Evolutionary conservation across 2,329 filamentous ascomycete genomes (phyloP).

Genomic region (Elsinoe arachidis): DNA sequence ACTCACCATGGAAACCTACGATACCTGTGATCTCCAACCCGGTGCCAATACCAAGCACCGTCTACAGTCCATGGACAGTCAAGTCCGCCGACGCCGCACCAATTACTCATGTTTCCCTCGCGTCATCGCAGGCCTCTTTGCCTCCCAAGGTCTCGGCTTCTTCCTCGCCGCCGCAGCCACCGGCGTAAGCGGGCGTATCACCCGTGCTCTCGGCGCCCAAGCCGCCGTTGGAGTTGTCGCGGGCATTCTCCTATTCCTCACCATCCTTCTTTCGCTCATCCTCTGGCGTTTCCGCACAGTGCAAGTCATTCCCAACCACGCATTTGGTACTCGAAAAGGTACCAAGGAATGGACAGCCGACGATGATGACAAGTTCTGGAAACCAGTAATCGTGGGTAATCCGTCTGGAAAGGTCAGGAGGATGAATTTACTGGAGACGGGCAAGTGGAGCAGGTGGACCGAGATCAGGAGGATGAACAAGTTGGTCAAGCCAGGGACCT

Average conservation of each 20-base stretch:
- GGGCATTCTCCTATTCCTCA: slow-evolving; percentile 56
- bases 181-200: slow-evolving; percentile 58
- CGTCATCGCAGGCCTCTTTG: slow-evolving; percentile 61
- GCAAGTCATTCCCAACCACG: slow-evolving; percentile 58
- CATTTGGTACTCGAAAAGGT: slow-evolving; percentile 45
- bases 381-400: slow-evolving; percentile 62
- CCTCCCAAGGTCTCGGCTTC: slow-evolving; percentile 62
- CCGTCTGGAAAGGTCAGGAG: slow-evolving; percentile 59
- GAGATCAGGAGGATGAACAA: slow-evolving; percentile 53
- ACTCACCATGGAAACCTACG: slow-evolving; percentile 71
- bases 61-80: slow-evolving; percentile 36
- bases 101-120: slow-evolving; percentile 72
- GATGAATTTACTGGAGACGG: slow-evolving; percentile 64
- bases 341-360: slow-evolving; percentile 32
- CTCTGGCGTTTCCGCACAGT: slow-evolving; percentile 58
- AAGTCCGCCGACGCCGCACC: slow-evolving; percentile 43
- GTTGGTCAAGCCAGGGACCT: slow-evolving; percentile 18
- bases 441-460: slow-evolving; percentile 59
- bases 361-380: slow-evolving; percentile 52
- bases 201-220: slow-evolving; percentile 57
- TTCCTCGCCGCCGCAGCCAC: slow-evolving; percentile 60
- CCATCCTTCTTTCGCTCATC: slow-evolving; percentile 52
- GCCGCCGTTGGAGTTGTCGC: slow-evolving; percentile 61
- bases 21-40: slow-evolving; percentile 69
- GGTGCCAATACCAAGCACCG: slow-evolving; percentile 52